Percentiles rank a stretch among this genome's conserved stretches.
Conservation (phyloP, 805 yeast species). For the Metschnikowia picachoensis region DNA sequence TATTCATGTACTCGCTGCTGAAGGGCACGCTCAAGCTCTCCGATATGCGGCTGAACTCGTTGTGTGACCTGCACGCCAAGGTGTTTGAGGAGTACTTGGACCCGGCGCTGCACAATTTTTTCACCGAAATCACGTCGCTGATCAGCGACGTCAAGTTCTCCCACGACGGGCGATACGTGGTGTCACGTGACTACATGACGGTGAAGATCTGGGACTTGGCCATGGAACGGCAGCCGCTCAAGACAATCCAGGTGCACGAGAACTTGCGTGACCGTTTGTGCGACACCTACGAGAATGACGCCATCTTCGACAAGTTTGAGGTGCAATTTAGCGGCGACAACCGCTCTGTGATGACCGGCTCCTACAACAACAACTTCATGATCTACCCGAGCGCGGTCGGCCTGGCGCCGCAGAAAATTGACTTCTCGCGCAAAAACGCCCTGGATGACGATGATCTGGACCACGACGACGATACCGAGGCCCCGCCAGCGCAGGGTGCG, state of each 20-base stretch:
- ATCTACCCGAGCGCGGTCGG: conserved; percentile 80
- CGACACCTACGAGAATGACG: conserved; percentile 97
- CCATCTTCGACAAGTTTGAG: conserved; percentile 97
- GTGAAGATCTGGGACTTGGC: conserved; percentile 97
- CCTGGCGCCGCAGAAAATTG: conserved; percentile 7
- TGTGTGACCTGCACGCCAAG: conserved; percentile 86
- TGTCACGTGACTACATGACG: conserved; percentile 95
- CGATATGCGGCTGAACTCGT: conserved; percentile 93
- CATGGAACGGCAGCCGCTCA: conserved; percentile 93
- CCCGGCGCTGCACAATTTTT: conserved; percentile 89
- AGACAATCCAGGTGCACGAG: conserved; percentile 93
- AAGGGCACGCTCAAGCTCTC: conserved; percentile 94
- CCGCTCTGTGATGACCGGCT: conserved; percentile 90
- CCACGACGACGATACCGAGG: conserved; percentile 24
- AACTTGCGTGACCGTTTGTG: conserved; percentile 89
- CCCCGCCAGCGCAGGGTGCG: conserved; percentile 24
- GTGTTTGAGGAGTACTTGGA: conserved; percentile 91
- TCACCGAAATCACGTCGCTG: conserved; percentile 93
- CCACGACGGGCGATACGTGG: conserved; percentile 89
- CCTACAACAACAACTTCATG: conserved; percentile 95
- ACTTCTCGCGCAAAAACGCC: conserved; percentile 17
- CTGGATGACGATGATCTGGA: conserved; percentile 30
- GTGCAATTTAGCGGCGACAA: conserved; percentile 94
- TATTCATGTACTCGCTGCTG: conserved; percentile 91
- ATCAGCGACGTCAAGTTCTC: conserved; percentile 93